Conservation (phyloP, 2,329 filamentous ascomycete genomes). For the Neonectria hederae region DNA sequence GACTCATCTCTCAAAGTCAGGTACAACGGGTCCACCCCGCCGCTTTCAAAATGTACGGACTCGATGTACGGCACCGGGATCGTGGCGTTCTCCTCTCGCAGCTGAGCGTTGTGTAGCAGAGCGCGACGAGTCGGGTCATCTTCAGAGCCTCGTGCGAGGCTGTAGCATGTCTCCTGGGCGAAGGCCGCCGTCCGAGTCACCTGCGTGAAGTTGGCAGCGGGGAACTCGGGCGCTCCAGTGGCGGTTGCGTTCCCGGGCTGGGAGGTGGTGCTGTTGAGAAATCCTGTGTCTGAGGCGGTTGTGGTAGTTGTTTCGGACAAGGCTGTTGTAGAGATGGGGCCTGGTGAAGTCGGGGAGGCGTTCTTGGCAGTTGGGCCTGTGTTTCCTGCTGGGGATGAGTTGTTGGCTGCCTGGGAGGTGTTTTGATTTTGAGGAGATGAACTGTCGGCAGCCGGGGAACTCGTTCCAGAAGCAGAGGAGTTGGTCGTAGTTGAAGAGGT, state of each 20-base stretch:
- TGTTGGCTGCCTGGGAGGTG: not conserved
- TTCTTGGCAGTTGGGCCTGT: not conserved
- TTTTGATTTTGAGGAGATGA: not conserved
- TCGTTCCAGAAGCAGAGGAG: not conserved
- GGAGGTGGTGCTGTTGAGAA: conserved; percentile 21
- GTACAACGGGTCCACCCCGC: conserved; percentile 46
- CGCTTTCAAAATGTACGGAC: conserved; percentile 47
- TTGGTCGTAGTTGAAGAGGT: not conserved
- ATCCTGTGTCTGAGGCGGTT: not conserved
- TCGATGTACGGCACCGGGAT: conserved; percentile 51
- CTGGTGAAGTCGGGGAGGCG: not conserved
- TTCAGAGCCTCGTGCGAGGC: conserved; percentile 38
- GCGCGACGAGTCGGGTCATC: conserved; percentile 39
- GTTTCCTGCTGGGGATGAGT: not conserved
- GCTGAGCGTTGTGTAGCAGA: conserved; percentile 45
- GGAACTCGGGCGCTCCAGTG: conserved; percentile 27
- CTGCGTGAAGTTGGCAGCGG: conserved; percentile 47
- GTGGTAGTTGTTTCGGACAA: not conserved
- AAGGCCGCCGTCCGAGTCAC: conserved; percentile 44
- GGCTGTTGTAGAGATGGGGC: not conserved
- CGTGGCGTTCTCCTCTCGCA: conserved; percentile 43
- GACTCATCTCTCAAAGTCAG: conserved; percentile 45
- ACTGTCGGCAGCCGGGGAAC: not conserved
- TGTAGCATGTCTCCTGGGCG: conserved; percentile 45
- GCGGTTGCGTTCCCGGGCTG: conserved; percentile 22